Conservation (phyloP, 177 flowering plant species). For the Vitis hybrid region DNA sequence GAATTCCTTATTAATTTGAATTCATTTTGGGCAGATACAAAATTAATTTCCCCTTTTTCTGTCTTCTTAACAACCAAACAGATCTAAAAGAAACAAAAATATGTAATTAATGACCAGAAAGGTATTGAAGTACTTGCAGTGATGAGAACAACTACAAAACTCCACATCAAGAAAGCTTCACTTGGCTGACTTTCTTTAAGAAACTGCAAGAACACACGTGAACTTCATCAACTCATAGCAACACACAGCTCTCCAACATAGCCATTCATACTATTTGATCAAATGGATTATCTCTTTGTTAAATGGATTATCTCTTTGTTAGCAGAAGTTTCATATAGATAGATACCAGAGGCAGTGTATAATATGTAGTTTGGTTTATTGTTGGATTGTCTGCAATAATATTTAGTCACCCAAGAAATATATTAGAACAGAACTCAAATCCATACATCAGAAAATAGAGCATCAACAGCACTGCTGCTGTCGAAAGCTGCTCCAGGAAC, state of each 20-base stretch:
- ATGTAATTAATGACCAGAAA: neutral
- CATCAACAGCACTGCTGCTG: constrained; percentile 6
- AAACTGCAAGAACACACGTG: constrained; percentile 19
- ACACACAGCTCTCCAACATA: neutral
- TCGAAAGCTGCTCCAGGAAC: constrained; percentile 19
- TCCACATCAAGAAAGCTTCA: constrained; percentile 36
- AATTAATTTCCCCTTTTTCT: no score
- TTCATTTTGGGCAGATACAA: no score
- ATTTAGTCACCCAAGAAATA: no score
- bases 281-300: no score
- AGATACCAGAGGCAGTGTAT: no score
- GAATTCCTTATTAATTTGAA: no score
- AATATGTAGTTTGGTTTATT: no score
- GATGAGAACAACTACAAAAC: constrained; percentile 27
- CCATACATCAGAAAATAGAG: constrained; percentile 24
- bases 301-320: no score
- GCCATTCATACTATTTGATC: neutral
- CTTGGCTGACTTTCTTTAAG: constrained; percentile 23
- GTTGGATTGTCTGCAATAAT: no score
- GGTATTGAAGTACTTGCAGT: constrained; percentile 26
- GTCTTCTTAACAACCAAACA: no score
- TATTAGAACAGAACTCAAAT: neutral
- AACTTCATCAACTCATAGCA: neutral
- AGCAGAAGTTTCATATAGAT: no score
- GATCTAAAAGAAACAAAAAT: no score